Conservation (phyloP, 108 stramenopile genomes). For the Bacterosira constricta region DNA sequence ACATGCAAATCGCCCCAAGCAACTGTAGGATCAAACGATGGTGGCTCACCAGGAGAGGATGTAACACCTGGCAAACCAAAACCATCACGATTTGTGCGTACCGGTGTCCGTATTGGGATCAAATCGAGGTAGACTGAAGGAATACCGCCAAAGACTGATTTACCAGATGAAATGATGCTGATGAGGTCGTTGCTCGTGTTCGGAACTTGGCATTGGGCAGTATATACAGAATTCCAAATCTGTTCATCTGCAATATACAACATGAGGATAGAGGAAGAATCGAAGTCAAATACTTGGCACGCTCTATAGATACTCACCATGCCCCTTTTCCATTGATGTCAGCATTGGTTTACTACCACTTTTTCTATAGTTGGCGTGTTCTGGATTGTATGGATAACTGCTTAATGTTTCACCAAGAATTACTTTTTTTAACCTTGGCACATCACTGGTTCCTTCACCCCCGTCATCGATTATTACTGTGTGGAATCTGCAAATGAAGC, state of each 20-base stretch:
- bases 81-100: constrained; percentile 39
- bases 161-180: constrained; percentile 28
- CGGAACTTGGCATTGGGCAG: constrained; percentile 41
- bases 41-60: background rate
- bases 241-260: too few relatives aligned
- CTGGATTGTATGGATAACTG: constrained; percentile 43
- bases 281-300: too few relatives aligned
- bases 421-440: constrained; percentile 7
- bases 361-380: constrained; percentile 41
- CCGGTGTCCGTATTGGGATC: constrained; percentile 67
- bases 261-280: too few relatives aligned
- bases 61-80: constrained; percentile 21
- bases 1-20: constrained; percentile 35
- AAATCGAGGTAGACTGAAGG: constrained; percentile 59
- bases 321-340: constrained; percentile 19
- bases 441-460: background rate
- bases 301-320: too few relatives aligned
- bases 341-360: constrained; percentile 35
- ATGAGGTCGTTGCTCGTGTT: background rate
- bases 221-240: constrained; percentile 43
- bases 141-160: constrained; percentile 17
- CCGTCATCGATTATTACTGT: background rate
- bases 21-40: constrained; percentile 29
- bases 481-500: constrained; percentile 50
- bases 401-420: constrained; percentile 51